phyloP scores from a whole-genome alignment of 2,329 filamentous ascomycete genomes.

The Seiridium unicorne region DNA sequence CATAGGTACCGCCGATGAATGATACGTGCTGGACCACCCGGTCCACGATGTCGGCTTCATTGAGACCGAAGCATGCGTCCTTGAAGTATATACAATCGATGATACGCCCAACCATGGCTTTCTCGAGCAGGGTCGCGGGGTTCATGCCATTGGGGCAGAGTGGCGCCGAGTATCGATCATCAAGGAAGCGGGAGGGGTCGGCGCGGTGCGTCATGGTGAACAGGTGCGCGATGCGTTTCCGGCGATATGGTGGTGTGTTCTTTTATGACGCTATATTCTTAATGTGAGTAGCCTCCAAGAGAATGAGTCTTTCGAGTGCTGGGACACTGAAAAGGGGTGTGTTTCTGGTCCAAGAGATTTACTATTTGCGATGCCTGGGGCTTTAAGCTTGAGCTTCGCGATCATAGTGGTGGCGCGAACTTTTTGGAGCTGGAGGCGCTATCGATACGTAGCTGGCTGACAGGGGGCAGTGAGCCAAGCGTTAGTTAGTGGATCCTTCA shows the following conservation, averaged over 20 bases:
- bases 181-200: constrained; percentile 79
- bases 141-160: constrained; percentile 86
- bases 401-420: not conserved
- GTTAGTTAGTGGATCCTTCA: not conserved
- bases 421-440: not conserved
- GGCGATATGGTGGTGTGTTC: not conserved
- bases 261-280: not conserved
- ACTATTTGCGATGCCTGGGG: too few species aligned
- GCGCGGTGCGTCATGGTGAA: constrained; percentile 58
- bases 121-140: constrained; percentile 93
- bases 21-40: constrained; percentile 79
- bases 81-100: constrained; percentile 97
- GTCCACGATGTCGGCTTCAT: constrained; percentile 79
- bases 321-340: not conserved
- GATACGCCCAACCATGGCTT: constrained; percentile 92
- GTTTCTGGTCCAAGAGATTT: not conserved
- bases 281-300: not conserved
- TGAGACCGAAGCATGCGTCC: constrained; percentile 96
- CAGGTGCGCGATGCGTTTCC: not conserved
- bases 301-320: not conserved
- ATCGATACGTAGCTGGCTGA: not conserved
- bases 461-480: not conserved
- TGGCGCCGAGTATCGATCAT: constrained; percentile 78
- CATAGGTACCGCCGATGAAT: constrained; percentile 86
- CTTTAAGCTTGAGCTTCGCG: not conserved